Conservation (phyloP, 2,329 filamentous ascomycete genomes). For the Botryosphaeria dothidea region DNA sequence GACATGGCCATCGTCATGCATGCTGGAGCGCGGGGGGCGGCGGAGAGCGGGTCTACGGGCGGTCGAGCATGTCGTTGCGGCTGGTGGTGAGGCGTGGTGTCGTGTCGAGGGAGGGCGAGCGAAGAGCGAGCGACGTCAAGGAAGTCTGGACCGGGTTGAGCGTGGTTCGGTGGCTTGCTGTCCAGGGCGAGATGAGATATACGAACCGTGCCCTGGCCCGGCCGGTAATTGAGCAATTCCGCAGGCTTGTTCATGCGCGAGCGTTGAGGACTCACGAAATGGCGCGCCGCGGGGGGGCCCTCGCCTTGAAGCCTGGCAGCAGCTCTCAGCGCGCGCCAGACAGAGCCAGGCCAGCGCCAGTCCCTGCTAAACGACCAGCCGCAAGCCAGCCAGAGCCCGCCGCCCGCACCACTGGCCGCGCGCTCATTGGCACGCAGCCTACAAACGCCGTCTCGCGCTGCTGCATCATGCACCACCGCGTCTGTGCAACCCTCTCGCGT, state of each 20-base stretch:
- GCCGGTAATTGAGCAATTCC: constrained; percentile 17
- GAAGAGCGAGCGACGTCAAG: constrained; percentile 1
- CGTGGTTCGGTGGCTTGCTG: constrained; percentile 15
- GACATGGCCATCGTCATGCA: constrained; percentile 33
- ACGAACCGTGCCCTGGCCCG: constrained; percentile 15
- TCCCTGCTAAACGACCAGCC: background rate
- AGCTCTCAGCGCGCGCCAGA: background rate
- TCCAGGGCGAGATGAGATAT: constrained; percentile 10
- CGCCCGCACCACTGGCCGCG: too few species aligned
- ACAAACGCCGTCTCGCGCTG: constrained; percentile 1
- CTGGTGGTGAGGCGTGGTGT: background rate
- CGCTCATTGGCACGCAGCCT: background rate
- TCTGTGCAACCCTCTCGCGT: background rate
- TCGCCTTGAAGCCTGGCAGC: background rate
- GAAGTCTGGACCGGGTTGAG: constrained; percentile 18
- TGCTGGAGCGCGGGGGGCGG: background rate
- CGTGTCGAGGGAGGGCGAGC: constrained; percentile 2
- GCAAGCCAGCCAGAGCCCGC: background rate
- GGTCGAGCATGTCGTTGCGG: background rate
- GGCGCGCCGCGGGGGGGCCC: background rate
- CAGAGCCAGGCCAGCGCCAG: background rate
- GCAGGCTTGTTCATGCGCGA: constrained; percentile 7
- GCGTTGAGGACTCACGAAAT: background rate
- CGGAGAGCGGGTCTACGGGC: constrained; percentile 1
- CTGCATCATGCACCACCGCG: constrained; percentile 2